Base-by-base conservation (phyloP, 768 basidiomycete genomes). In the Trametes coccinea region DNA sequence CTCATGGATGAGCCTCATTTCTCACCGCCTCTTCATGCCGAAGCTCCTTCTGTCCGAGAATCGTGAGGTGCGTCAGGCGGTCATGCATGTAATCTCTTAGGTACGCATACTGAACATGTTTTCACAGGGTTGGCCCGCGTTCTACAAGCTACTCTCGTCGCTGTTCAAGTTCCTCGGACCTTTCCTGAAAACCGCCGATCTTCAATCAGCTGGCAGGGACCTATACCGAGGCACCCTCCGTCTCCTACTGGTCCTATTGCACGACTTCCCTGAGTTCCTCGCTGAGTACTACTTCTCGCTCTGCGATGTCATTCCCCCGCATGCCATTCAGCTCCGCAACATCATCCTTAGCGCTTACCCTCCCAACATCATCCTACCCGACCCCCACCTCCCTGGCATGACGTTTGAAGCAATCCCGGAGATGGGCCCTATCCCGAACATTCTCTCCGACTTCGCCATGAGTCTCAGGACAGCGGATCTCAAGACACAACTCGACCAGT, bases 221-320 rank as follows among this genome's bases (percentile, higher is more conserved):
- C 83, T 99, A 45, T 98, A 95, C 79, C 87, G 92, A 45, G 97
- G 94, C 22, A 84, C 94, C 22, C 80, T 97, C 48, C 87, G 95
- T 39, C 82, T 99, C 33, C 85, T 99, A 50, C 84, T 99, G 49
- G 94, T 98, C 60, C 88, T 99, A 53, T 85, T 99, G 17, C 95
- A 99, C 75, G 97, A 98, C 76, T 98, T 98, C 81, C 97, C 97
- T 53, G 97, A 98, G 63, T 98, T 98, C 80, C 81, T 98, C 63
- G 93, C 89, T 73, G 94, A 95, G 77, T 94, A 95, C 73, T 96
- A 98, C 76, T 95, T 96, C 78, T 89, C 93, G 45, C 86, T 99
- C 34, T 93, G 94, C 71, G 96, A 98, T 65, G 89, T 84, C 62
- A 92, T 99, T 63, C 97, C 97, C 48, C 81, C 89, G 30, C 86